Percentiles rank a stretch among this genome's conserved stretches.
Evolutionary conservation across 352 stramenopile genomes (phyloP).

Genomic region (Phytopythium chamaehyphon): DNA sequence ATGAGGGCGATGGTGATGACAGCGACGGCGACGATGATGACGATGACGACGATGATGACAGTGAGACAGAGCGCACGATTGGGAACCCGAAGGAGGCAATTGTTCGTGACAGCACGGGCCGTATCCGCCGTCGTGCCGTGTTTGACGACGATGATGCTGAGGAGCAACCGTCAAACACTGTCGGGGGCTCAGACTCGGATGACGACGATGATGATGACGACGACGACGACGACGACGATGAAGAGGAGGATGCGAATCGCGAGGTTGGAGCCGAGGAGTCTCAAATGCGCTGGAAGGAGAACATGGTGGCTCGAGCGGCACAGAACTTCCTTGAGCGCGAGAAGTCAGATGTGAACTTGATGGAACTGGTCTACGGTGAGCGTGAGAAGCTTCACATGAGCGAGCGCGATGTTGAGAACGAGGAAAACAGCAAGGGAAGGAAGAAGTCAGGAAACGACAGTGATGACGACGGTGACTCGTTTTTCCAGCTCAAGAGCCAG

Average conservation of each 20-base stretch:
- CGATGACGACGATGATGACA: conserved; percentile 51
- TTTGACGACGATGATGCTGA: conserved; percentile 59
- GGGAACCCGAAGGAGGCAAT: conserved; percentile 64
- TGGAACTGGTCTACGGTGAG: conserved; percentile 90
- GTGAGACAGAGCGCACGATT: conserved; percentile 34
- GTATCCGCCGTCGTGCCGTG: conserved; percentile 71
- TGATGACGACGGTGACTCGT: conserved; percentile 67
- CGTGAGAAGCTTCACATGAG: conserved; percentile 79
- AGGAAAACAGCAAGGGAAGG: conserved; percentile 24
- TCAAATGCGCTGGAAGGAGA: conserved; percentile 83
- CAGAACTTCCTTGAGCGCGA: conserved; percentile 85
- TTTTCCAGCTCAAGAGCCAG: conserved; percentile 77
- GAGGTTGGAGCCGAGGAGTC: conserved; percentile 52
- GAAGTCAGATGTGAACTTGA: conserved; percentile 81
- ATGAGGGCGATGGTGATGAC: conserved; percentile 50
- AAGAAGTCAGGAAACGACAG: conserved; percentile 24
- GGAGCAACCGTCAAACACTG: conserved; percentile 13
- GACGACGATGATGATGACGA: conserved; percentile 37
- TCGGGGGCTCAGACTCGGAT: conserved; percentile 29
- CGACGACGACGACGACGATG: conserved; percentile 32
- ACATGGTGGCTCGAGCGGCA: conserved; percentile 78
- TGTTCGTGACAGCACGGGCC: conserved; percentile 62
- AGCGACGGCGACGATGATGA: conserved; percentile 46
- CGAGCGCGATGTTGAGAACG: conserved; percentile 63
- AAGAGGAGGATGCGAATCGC: conserved; percentile 45